Evolutionary conservation across 805 yeast species (phyloP).

Genomic region (Vanderwaltozyma verrucispora): DNA sequence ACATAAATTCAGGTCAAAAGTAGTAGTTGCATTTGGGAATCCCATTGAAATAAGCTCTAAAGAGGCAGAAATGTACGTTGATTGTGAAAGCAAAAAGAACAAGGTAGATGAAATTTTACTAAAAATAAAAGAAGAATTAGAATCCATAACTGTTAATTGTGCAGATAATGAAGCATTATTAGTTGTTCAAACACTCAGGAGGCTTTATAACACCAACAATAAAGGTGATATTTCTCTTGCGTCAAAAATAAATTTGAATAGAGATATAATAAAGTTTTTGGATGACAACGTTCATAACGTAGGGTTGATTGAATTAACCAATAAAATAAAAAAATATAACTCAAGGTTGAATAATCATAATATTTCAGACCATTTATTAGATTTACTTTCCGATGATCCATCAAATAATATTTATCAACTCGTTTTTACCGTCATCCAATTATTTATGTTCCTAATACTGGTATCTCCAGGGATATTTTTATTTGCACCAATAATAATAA

Average conservation of each 20-base stretch:
- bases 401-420: conserved; percentile 42
- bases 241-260: conserved; percentile 79
- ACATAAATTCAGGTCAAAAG: conserved; percentile 89
- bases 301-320: conserved; percentile 46
- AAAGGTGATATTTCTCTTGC: conserved; percentile 65
- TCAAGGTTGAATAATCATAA: conserved; percentile 60
- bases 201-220: too few species aligned
- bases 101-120: conserved; percentile 67
- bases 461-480: conserved; percentile 80
- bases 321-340: conserved; percentile 63
- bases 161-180: too few species aligned
- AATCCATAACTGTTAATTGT: too few species aligned
- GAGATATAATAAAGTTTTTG: conserved; percentile 78
- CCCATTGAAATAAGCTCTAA: conserved; percentile 61
- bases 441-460: conserved; percentile 45
- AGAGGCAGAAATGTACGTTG: conserved; percentile 52
- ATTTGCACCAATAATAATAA: conserved; percentile 79
- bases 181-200: too few species aligned
- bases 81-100: conserved; percentile 57
- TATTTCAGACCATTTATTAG: conserved; percentile 40
- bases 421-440: conserved; percentile 44
- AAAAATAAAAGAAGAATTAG: conserved; percentile 58
- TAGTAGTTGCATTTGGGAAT: conserved; percentile 91
- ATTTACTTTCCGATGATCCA: conserved; percentile 40
- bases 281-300: conserved; percentile 64